Conservation (phyloP, 202 grass and related monocot species). For the Zoysia matrella region DNA sequence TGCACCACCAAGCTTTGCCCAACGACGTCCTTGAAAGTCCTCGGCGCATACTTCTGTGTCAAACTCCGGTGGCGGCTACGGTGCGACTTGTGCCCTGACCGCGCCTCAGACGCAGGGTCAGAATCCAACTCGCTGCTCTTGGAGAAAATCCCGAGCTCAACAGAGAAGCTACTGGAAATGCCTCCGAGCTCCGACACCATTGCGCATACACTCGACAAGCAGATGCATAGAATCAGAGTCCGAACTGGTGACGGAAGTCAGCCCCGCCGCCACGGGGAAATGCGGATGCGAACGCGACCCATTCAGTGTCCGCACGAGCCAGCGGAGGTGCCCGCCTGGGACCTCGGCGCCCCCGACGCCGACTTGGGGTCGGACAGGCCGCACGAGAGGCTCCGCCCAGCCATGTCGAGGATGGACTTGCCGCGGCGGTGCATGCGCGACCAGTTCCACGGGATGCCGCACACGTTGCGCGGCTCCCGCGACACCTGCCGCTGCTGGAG, state of each 20-base stretch:
- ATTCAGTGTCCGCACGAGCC: constrained; percentile 47
- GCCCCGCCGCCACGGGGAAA: constrained; percentile 53
- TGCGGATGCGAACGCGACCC: constrained; percentile 56
- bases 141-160: constrained; percentile 66
- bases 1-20: constrained; percentile 41
- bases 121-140: constrained; percentile 60
- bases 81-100: constrained; percentile 49
- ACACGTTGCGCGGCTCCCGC: constrained; percentile 63
- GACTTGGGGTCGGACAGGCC: constrained; percentile 76
- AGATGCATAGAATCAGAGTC: constrained; percentile 71
- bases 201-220: constrained; percentile 50
- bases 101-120: constrained; percentile 54
- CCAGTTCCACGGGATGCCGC: constrained; percentile 98
- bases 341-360: constrained; percentile 59
- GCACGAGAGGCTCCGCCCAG: constrained; percentile 86
- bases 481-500: constrained; percentile 45
- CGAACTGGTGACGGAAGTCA: constrained; percentile 57
- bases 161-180: constrained; percentile 54
- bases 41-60: constrained; percentile 81
- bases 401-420: constrained; percentile 87
- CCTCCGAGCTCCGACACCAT: constrained; percentile 34
- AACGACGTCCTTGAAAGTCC: constrained; percentile 83
- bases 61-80: constrained; percentile 34
- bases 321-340: constrained; percentile 43
- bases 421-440: constrained; percentile 90